These are phyloP conservation scores for Boletus fagicola DNA, from an alignment of 768 basidiomycete genomes.

Conservation along the genomic window DNA sequence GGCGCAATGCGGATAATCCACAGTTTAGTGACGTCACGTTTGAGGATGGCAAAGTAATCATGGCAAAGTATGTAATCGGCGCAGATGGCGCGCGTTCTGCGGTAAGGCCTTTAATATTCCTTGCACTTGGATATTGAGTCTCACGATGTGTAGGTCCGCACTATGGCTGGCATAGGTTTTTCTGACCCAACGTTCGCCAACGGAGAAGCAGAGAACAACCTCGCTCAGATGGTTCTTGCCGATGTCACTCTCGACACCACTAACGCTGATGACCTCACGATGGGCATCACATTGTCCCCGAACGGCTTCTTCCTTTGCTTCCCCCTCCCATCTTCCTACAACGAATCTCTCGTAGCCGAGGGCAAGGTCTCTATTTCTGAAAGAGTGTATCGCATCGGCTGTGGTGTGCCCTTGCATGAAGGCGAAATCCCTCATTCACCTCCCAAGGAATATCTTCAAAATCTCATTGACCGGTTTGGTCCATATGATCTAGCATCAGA, in stretches of 20 bases:
- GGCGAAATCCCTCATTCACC: conserved; percentile 40
- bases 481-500: conserved; percentile 36
- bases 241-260: conserved; percentile 40
- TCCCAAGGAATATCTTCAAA: conserved; percentile 42
- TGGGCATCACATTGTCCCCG: conserved; percentile 26
- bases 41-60: conserved; percentile 44
- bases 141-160: conserved; percentile 38
- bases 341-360: conserved; percentile 12
- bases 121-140: not conserved
- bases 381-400: conserved; percentile 40
- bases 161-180: conserved; percentile 41
- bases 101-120: conserved; percentile 31
- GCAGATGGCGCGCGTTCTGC: conserved; percentile 50
- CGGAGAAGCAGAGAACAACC: conserved; percentile 25
- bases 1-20: conserved; percentile 26
- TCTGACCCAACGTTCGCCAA: conserved; percentile 39
- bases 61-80: conserved; percentile 47
- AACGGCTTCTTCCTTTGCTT: conserved; percentile 36
- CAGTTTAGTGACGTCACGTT: conserved; percentile 42
- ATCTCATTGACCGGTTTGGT: conserved; percentile 41
- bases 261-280: not conserved
- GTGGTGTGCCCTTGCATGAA: conserved; percentile 35
- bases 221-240: conserved; percentile 45
- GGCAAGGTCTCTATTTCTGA: conserved; percentile 7
- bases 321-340: conserved; percentile 36